These are phyloP conservation scores for Penicillium paradoxum DNA, from an alignment of 495 filamentous ascomycete species.

Conservation along the genomic window DNA sequence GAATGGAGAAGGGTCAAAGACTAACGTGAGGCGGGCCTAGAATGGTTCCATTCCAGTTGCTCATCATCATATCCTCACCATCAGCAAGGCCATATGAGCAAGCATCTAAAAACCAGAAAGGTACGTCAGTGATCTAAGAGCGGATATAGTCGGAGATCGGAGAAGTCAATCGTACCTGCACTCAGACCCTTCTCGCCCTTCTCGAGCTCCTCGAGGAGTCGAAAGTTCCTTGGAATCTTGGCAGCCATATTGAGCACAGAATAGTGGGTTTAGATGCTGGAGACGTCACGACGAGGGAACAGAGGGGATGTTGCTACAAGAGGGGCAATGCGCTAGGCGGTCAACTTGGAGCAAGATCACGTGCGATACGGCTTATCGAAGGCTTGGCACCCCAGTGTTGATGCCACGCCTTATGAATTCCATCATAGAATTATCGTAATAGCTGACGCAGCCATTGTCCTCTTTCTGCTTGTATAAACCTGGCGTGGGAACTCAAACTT, in stretches of 20 bases:
- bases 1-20: slow-evolving; percentile 11
- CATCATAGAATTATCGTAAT: background rate
- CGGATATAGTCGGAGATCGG: slow-evolving; percentile 1
- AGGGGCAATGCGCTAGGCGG: slow-evolving; percentile 21
- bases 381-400: slow-evolving; percentile 29
- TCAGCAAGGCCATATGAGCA: slow-evolving; percentile 96
- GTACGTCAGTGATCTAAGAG: slow-evolving; percentile 10
- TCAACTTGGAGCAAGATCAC: slow-evolving; percentile 18
- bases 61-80: slow-evolving; percentile 94
- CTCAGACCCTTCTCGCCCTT: slow-evolving; percentile 97
- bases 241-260: slow-evolving; percentile 55
- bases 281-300: slow-evolving; percentile 2
- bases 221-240: slow-evolving; percentile 91
- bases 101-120: slow-evolving; percentile 58
- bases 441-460: background rate
- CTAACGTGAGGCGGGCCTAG: slow-evolving; percentile 92
- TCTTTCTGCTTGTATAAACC: background rate
- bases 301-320: slow-evolving; percentile 13
- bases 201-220: slow-evolving; percentile 93
- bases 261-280: background rate
- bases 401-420: slow-evolving; percentile 19
- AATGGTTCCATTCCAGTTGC: slow-evolving; percentile 97
- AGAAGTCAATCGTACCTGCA: slow-evolving; percentile 56
- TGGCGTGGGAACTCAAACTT: background rate
- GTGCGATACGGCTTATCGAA: slow-evolving; percentile 31